Base-by-base conservation (phyloP, 2,329 filamentous ascomycete species). In the Monilinia vaccinii-corymbosi region DNA sequence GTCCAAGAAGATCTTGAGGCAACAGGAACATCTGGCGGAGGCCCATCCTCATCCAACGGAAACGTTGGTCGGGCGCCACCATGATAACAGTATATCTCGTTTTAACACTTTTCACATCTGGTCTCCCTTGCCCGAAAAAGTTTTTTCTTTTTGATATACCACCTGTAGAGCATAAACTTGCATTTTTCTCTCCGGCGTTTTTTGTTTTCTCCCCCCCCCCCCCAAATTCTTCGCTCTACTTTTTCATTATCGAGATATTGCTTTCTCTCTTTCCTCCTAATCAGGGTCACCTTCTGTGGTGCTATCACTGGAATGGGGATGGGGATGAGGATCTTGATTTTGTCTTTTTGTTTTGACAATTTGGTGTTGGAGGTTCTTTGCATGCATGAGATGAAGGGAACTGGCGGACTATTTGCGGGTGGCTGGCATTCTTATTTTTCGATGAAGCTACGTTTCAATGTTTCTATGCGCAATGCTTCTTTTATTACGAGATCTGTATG, bases 1-100 rank as follows among this genome's bases (percentile, higher is more conserved):
- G 72, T 81, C 16, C 74, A 81, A 63, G 79, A 81, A 62, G 71
- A 74, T 6, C 60, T 71, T 49, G 67, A 73, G 61, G 63, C 59
- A 18, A 47, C 60, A 9, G 60, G 62, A 18, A 58, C 50, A 7
- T 32, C 50, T 32, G 62, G 47, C 45, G 62, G 44, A 31, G 42
- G 13, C 16, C 49, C 38, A 38, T 32, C 28, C 56, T 55, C 57
- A 46, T 60, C 57, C 18, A 53, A n/a, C n/a, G 21, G 44, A 25
- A 58, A 57, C 47, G 52, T 61, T 14, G 66, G 68, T 31, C 59
- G 68, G 63, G 67, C 66, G 49, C 68, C 66, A 14, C 65, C 68
- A 49, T 70, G 63, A 71, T 44, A 32, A 21, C 25, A 31, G 18
- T 31, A 23, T 40, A 52, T 32, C 25, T 44, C 14, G 10, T 53